Base-by-base conservation (phyloP, 2,329 filamentous ascomycete genomes). In the Penicillium sp. region DNA sequence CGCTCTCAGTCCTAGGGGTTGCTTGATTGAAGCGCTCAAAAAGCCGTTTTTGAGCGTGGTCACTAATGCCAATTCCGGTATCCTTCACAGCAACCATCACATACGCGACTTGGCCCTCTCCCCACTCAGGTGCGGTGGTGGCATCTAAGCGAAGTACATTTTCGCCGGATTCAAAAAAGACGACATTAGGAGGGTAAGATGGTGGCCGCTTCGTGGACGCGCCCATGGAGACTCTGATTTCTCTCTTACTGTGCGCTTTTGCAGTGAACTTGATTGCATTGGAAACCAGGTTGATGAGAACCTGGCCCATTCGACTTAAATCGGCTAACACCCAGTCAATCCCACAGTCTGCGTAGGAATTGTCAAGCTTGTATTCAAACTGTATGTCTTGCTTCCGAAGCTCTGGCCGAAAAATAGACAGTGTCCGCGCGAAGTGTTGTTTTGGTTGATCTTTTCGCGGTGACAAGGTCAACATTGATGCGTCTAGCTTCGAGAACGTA, bases 251-350 rank as follows among this genome's bases (percentile, higher is more conserved):
- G 7, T 58, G 45, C 8, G 86, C 82, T 13, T 78, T 83, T 16
- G 80, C 79, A 19, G 90, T 93, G 68, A 93, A 93, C 66, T 93
- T 93, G 71, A 93, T 87, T 0, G 90, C 89, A 66, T 93, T 93
- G 8, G 89, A 90, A 9, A 90, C 83, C 1, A 93, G 80, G 65
- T 93, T 93, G 70, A 93, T 91, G 3, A 93, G 78, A 1, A 93
- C 88, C 71, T 93, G 90, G 51, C 90, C 82, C 49, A 93, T 85
- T 24, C 90, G 82, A 16, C 87, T 89, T 0, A 90, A 87, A 69
- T 93, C 90, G 27, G 91, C 75, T 50, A 79, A 78, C 13, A 92
- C 84, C 79, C 86, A 91, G 35, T 88, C 84, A 33, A 90, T 76
- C 0, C 75, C 75, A 1, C 87, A 76, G 1, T 81, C 74, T 4